phyloP scores from a whole-genome alignment of 306 rosid genomes.

The Quercus aquifolioides region DNA sequence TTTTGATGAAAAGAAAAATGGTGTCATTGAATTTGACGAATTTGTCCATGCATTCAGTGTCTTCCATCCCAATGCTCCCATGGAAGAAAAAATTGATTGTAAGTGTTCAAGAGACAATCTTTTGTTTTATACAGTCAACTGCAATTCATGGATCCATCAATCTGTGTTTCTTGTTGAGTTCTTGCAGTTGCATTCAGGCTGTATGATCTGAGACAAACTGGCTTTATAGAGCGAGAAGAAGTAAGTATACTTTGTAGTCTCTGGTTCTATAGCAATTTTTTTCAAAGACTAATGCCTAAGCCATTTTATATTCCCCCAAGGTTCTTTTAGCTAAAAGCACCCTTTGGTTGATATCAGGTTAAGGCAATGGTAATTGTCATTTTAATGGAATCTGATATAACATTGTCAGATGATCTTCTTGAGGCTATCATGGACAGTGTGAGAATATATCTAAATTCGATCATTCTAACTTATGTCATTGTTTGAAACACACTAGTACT shows the following conservation, averaged over 20 bases:
- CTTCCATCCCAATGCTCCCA: constrained; percentile 73
- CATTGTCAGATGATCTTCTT: constrained; percentile 66
- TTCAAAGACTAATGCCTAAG: not conserved
- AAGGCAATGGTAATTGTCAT: constrained; percentile 79
- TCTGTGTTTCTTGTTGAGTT: constrained; percentile 12
- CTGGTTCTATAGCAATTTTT: too few relatives aligned
- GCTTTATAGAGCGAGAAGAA: constrained; percentile 75
- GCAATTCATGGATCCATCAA: constrained; percentile 14
- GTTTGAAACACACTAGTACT: not conserved
- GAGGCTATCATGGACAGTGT: constrained; percentile 73
- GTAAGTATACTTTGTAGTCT: constrained; percentile 38
- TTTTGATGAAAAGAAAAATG: constrained; percentile 73
- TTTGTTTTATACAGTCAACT: constrained; percentile 2
- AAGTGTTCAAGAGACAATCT: constrained; percentile 31
- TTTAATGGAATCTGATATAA: constrained; percentile 61
- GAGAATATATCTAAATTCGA: constrained; percentile 7
- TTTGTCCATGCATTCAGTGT: constrained; percentile 64
- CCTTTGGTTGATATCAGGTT: constrained; percentile 48
- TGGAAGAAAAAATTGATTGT: constrained; percentile 76
- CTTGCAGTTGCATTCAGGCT: constrained; percentile 76
- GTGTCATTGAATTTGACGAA: constrained; percentile 78
- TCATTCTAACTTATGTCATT: not conserved
- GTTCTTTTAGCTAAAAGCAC: not conserved
- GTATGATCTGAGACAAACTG: constrained; percentile 76
- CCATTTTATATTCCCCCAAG: not conserved